Conservation (phyloP, 116 monocot species). For the Dioscorea cayenensis region DNA sequence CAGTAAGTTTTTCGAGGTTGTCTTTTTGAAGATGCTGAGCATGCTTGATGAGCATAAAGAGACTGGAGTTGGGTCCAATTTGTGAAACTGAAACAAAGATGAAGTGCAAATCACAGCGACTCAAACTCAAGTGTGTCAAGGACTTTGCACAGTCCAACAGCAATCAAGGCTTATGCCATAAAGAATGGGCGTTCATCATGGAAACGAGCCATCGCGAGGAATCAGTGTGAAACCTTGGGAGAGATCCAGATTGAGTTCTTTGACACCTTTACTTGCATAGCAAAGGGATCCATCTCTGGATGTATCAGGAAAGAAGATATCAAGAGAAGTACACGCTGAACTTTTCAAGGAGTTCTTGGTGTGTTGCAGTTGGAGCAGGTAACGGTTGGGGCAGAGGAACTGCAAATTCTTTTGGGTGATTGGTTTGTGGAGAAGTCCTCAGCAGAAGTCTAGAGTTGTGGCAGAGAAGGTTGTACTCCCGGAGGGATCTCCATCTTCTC, state of each 20-base stretch:
- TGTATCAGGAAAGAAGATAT: conserved; percentile 15
- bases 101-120: conserved; percentile 8
- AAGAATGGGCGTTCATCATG: conserved; percentile 10
- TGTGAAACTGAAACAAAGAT: not conserved
- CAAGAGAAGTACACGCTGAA: conserved; percentile 27
- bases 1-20: conserved; percentile 12
- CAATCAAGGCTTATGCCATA: conserved; percentile 9
- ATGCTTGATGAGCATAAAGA: conserved; percentile 15
- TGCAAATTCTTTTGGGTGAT: conserved; percentile 24
- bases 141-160: conserved; percentile 9
- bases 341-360: conserved; percentile 20
- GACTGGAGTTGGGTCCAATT: conserved; percentile 10
- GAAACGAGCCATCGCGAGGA: not conserved
- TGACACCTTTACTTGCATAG: conserved; percentile 15
- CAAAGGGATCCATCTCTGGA: conserved; percentile 26
- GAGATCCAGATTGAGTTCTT: conserved; percentile 30
- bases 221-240: conserved; percentile 21
- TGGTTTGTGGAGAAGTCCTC: conserved; percentile 24
- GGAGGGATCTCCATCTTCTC: conserved; percentile 28
- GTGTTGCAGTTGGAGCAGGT: conserved; percentile 13
- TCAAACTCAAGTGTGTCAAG: conserved; percentile 23
- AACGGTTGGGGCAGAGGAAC: conserved; percentile 14
- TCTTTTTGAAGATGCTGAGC: conserved; percentile 17
- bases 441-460: conserved; percentile 19
- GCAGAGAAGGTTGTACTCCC: conserved; percentile 22